phyloP scores from a whole-genome alignment of 2,329 filamentous ascomycete genomes.

The Fusarium sp. region DNA sequence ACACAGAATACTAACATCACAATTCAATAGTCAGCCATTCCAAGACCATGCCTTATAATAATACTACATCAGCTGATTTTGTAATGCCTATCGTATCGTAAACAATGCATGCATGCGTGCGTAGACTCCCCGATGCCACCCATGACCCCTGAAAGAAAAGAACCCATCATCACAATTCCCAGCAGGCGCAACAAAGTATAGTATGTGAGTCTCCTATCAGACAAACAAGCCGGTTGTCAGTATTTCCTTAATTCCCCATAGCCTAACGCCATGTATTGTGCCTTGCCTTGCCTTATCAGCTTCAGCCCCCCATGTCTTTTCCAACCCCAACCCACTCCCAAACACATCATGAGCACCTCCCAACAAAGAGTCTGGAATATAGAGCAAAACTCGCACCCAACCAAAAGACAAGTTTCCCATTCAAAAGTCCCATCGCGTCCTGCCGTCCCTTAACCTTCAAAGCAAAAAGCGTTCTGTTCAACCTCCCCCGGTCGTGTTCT shows the following conservation, averaged over 20 bases:
- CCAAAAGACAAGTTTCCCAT: slow-evolving; percentile 24
- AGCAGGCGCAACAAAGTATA: slow-evolving; percentile 18
- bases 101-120: slow-evolving; percentile 32
- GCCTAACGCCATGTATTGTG: slow-evolving; percentile 41
- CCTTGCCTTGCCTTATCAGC: slow-evolving; percentile 4
- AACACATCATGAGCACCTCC: slow-evolving; percentile 16
- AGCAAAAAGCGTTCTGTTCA: slow-evolving; percentile 26
- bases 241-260: slow-evolving; percentile 27
- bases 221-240: slow-evolving; percentile 15
- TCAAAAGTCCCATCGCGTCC: slow-evolving; percentile 6
- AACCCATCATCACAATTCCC: slow-evolving; percentile 17
- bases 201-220: slow-evolving; percentile 2
- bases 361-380: slow-evolving; percentile 6
- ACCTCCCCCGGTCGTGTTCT: slow-evolving; percentile 19
- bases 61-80: slow-evolving; percentile 28
- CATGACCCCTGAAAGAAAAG: slow-evolving; percentile 18
- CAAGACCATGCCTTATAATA: slow-evolving; percentile 11
- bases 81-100: slow-evolving; percentile 30
- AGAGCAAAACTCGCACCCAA: slow-evolving; percentile 21
- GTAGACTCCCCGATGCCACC: slow-evolving; percentile 26
- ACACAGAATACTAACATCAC: neutral
- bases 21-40: neutral
- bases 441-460: slow-evolving; percentile 1
- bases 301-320: slow-evolving; percentile 26
- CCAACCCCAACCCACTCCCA: slow-evolving; percentile 27